Conservation (phyloP, 441 rosid species). For the Adansonia gregorii region DNA sequence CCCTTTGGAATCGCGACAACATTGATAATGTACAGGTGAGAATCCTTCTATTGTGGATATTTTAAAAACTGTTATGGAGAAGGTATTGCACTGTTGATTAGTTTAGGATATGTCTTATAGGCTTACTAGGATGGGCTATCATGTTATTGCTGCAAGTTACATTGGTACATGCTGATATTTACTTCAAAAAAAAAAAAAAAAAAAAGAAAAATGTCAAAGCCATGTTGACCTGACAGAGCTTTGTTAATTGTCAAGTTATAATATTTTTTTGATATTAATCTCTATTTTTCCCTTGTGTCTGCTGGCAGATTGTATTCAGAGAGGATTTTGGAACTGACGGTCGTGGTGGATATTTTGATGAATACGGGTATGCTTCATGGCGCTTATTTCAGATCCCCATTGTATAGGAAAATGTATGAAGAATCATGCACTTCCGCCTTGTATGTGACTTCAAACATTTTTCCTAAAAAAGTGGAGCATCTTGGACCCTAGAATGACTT, state of each 20-base stretch:
- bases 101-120: not conserved
- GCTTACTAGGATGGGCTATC: not conserved
- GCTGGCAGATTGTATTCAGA: conserved; percentile 82
- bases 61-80: not conserved
- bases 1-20: conserved; percentile 98
- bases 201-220: not conserved
- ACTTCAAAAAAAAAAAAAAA: not conserved
- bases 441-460: not conserved
- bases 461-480: not conserved
- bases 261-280: not conserved
- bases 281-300: conserved; percentile 18
- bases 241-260: not conserved
- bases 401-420: not conserved
- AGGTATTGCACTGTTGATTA: not conserved
- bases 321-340: conserved; percentile 98
- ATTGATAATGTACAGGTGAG: conserved; percentile 89
- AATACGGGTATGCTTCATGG: conserved; percentile 74
- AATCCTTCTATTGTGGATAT: conserved; percentile 19
- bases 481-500: not conserved
- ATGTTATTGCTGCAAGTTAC: not conserved
- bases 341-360: conserved; percentile 98
- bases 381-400: not conserved
- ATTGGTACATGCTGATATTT: not conserved
- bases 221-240: not conserved
- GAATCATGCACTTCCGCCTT: conserved; percentile 7